Conservation (phyloP, 2,329 filamentous ascomycete species). For the Ascomycota sp. region DNA sequence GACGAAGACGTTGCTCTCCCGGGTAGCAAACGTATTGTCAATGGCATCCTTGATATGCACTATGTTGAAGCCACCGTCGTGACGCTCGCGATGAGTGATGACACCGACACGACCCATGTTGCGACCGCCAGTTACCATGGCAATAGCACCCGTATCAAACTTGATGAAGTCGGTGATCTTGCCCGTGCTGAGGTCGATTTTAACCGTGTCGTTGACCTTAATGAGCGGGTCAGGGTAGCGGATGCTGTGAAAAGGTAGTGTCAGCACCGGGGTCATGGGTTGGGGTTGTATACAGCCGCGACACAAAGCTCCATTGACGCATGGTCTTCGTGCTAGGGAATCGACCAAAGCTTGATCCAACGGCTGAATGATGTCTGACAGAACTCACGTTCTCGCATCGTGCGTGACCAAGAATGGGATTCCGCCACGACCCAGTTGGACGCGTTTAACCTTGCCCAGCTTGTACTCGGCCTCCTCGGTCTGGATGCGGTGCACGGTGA, state of each 20-base stretch:
- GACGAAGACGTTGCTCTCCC: constrained; percentile 99
- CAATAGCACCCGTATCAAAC: constrained; percentile 96
- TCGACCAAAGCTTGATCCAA: constrained; percentile 98
- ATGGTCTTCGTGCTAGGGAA: constrained; percentile 9
- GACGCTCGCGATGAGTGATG: constrained; percentile 98
- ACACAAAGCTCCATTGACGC: constrained; percentile 10
- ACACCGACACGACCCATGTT: constrained; percentile 99
- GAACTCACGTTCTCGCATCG: constrained; percentile 99
- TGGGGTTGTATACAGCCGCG: constrained; percentile 32
- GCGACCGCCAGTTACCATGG: constrained; percentile 97
- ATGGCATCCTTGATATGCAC: constrained; percentile 99
- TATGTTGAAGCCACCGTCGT: constrained; percentile 99
- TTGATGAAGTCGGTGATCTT: constrained; percentile 97
- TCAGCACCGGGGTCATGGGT: constrained; percentile 17
- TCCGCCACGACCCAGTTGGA: constrained; percentile 96
- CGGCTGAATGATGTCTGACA: constrained; percentile 97
- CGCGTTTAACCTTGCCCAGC: constrained; percentile 99
- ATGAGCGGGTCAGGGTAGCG: constrained; percentile 95
- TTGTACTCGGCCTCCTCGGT: constrained; percentile 99
- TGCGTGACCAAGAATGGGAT: constrained; percentile 99
- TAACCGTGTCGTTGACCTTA: constrained; percentile 99
- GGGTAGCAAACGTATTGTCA: constrained; percentile 99
- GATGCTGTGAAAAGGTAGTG: constrained; percentile 42
- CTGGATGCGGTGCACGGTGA: constrained; percentile 99
- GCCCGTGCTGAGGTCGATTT: constrained; percentile 91